Evolutionary conservation across 2,329 filamentous ascomycete genomes (phyloP), one percentile per base, ranked within the genome.

Genomic region (Bipolaris victoriae): DNA sequence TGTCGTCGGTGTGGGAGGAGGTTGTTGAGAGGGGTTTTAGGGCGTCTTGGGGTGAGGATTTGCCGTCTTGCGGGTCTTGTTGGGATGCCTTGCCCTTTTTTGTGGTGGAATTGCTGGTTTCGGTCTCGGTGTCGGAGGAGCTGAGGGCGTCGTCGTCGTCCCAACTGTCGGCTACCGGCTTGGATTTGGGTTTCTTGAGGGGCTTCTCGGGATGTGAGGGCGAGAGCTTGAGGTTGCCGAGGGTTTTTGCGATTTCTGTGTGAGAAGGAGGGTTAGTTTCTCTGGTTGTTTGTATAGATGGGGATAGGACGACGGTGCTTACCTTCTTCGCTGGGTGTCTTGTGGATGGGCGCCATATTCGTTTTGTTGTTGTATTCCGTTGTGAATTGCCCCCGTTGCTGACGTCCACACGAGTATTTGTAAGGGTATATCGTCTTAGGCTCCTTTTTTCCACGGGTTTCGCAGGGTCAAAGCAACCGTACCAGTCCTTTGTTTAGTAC

Each of bases 91-190:
- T n/a, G 1, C 9, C 13, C 13, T 26, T 20, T 11, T 16, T 36
- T 22, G 6, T 20, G 33, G 41, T 40, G 36, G 26, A 31, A 29
- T 33, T 22, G 62, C 40, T 61, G 9, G 26, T 29, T 29, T 76
- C 65, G 46, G 72, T 69, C 53, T 76, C 69, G 41, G 73, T 73
- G 52, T 73, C 71, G 3, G 68, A 72, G 45, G 65, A 55, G 11
- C 81, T 76, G 31, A 83, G 82, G 54, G 90, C 90, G 67, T 95
- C 89, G 77, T 95, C 89, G 77, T 95, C 89, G 77, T 92, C 90
- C 90, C 90, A 93, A 41, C 88, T 91, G 62, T 92, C 90, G 51
- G 83, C 85, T 18, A 89, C 79, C 16, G 77, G 67, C 46, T 69
- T 69, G 52, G 69, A 63, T 59, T 78, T 78, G 36, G 64, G 68